Base-by-base conservation (phyloP, 2,329 filamentous ascomycete species). In the Albifimbria verrucaria region DNA sequence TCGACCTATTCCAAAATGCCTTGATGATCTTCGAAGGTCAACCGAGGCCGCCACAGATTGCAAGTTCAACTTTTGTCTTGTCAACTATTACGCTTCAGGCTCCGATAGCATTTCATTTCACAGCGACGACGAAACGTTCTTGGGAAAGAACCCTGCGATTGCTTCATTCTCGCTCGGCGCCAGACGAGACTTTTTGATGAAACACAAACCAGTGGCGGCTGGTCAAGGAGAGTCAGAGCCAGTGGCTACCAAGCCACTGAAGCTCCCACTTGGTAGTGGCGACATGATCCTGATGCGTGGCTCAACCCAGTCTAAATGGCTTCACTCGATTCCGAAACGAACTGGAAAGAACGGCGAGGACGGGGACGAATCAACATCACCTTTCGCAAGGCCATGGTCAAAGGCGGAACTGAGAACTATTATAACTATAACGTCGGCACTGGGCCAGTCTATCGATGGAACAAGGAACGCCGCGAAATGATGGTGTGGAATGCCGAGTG, bases 261-360 rank as follows among this genome's bases (percentile, higher is more conserved):
- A 81, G 59, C 58, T 82, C 43, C 71, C 72, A 0, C 73, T 93
- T 18, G 80, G 71, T 0, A 84, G 82, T 45, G 89, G 90, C 0
- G 89, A 92, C 63, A 90, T 93, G 88, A 69, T 93, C 3, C 70
- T 93, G 21, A 93, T 93, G 89, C 79, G 81, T 46, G 88, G 89
- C 0, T 73, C 67, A 58, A 93, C 89, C n/a, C 89, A 93, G 67
- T 76, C 81, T 3, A 83, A 85, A 62, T 93, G 89, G 88, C 68
- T 91, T 54, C 89, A 93, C 67, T 88, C 86, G 47, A 85, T 93
- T 41, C 89, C 89, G 0, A 92, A 92, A 68, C 73, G 89, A 20
- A 85, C 81, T 39, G 85, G 85, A 3, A 82, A 79, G 65, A 82
- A 81, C 44, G 79, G 79, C 25, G 78, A 78, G 49, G 85, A 87